Conservation (phyloP, 2,329 filamentous ascomycete genomes). For the Acarospora socialis region DNA sequence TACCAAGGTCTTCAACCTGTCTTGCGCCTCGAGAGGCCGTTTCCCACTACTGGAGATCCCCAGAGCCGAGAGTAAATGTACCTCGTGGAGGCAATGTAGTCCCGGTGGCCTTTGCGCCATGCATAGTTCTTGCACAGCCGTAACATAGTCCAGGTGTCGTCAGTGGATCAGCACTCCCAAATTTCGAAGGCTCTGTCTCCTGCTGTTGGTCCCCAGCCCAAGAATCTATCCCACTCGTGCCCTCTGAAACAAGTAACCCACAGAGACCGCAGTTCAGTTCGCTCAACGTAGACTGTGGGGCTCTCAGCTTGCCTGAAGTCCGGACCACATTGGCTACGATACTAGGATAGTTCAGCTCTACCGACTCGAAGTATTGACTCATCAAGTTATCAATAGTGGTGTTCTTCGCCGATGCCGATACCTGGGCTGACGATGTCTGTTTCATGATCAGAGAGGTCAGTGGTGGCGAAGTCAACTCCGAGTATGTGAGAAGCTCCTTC, state of each 20-base stretch:
- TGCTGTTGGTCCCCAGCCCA: constrained; percentile 39
- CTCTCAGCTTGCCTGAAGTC: constrained; percentile 68
- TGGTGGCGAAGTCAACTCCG: constrained; percentile 37
- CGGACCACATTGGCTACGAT: constrained; percentile 92
- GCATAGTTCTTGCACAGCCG: constrained; percentile 27
- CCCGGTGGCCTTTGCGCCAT: no score
- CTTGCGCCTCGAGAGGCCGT: no score
- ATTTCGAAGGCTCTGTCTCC: no score
- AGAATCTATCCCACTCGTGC: constrained; percentile 49
- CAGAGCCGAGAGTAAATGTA: no score
- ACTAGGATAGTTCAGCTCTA: constrained; percentile 74
- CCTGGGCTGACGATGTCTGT: constrained; percentile 15
- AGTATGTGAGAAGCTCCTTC: constrained; percentile 61
- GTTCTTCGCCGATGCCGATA: constrained; percentile 42
- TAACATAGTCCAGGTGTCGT: constrained; percentile 28
- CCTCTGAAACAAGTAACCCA: constrained; percentile 49
- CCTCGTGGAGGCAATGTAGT: no score
- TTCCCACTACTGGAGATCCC: no score
- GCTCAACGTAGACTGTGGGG: constrained; percentile 25
- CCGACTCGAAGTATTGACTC: constrained; percentile 71
- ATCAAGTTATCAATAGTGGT: constrained; percentile 86
- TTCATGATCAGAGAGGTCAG: constrained; percentile 32
- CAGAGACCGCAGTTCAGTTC: constrained; percentile 49
- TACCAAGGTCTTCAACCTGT: no score
- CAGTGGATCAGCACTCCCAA: no score